Base-by-base conservation (phyloP, 2,329 filamentous ascomycete species). In the Sclerotinia spermophila region DNA sequence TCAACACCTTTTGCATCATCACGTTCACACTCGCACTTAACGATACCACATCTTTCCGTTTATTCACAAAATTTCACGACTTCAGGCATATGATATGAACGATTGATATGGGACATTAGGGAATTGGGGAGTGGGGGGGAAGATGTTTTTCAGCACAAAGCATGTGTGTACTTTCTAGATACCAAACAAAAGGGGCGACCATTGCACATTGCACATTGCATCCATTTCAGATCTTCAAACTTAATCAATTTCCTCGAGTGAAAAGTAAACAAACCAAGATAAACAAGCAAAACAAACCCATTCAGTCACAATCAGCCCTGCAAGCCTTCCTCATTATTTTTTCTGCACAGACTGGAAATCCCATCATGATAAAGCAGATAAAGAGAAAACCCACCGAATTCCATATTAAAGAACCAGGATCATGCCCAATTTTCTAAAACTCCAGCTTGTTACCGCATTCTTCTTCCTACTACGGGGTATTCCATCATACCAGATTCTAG, bases 31-130 rank as follows among this genome's bases (percentile, higher is more conserved):
- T 30, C 59, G n/a, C 27, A 48, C 19, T 58, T 44, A 44, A 17
- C 38, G 38, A 40, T 66, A 53, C 40, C 33, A 61, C 69, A 71
- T 72, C 60, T 68, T 73, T 67, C 61, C 62, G 55, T 72, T 65
- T 66, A 58, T 30, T 69, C 68, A 70, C 59, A 65, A 42, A 48
- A 40, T 24, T 67, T 62, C 74, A 73, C 66, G 72, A 71, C 59
- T 51, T 44, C 68, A 73, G 70, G 72, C 68, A 75, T 73, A 77
- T 71, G 75, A 77, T 73, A 66, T 68, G 69, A 77, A 64, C 51
- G 75, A 75, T 61, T 72, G 68, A 67, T 67, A 51, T 53, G 58
- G 67, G 44, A 33, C 60, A 60, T 67, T 21, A 42, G 58, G 51
- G 62, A 67, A 68, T 67, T 58, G 62, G 58, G 56, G 42, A n/a